These are phyloP conservation scores for Cystobasidiopsis lactophilus DNA, from an alignment of 768 basidiomycete genomes.

Conservation along the genomic window DNA sequence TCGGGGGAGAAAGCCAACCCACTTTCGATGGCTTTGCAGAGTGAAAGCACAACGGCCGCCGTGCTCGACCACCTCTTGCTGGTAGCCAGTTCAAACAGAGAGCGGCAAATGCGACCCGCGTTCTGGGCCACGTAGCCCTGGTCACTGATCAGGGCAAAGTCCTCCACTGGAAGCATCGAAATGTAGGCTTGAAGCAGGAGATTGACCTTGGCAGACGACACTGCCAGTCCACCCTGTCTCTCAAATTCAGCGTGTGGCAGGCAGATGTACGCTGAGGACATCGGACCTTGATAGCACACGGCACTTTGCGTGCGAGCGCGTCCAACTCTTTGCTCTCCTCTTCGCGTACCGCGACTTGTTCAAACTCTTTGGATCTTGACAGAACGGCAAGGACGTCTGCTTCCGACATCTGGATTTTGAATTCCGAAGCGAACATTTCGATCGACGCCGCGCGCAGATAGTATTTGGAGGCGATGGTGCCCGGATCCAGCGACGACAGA, in stretches of 20 bases:
- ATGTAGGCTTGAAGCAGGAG: constrained; percentile 80
- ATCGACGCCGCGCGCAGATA: constrained; percentile 73
- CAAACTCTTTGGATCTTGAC: constrained; percentile 82
- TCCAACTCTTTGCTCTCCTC: constrained; percentile 68
- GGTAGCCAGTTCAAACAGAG: constrained; percentile 79
- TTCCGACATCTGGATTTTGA: constrained; percentile 67
- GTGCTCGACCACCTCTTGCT: constrained; percentile 77
- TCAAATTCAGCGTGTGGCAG: not conserved
- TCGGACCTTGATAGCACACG: constrained; percentile 57
- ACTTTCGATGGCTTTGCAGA: constrained; percentile 43
- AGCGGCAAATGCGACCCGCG: constrained; percentile 78
- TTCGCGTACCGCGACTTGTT: constrained; percentile 84
- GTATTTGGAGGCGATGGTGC: constrained; percentile 90
- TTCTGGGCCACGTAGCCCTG: constrained; percentile 86
- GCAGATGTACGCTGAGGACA: not conserved
- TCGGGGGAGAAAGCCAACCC: too few relatives aligned
- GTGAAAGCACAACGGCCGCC: constrained; percentile 53
- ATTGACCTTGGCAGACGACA: constrained; percentile 68
- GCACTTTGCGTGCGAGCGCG: constrained; percentile 38
- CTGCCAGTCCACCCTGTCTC: constrained; percentile 41
- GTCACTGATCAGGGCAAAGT: constrained; percentile 91
- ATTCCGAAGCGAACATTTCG: constrained; percentile 58
- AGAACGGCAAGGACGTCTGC: constrained; percentile 75
- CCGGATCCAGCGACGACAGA: constrained; percentile 64
- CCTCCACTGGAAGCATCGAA: constrained; percentile 55